Conservation (phyloP, 2,329 filamentous ascomycete genomes). For the Thielaviopsis punctulata region DNA sequence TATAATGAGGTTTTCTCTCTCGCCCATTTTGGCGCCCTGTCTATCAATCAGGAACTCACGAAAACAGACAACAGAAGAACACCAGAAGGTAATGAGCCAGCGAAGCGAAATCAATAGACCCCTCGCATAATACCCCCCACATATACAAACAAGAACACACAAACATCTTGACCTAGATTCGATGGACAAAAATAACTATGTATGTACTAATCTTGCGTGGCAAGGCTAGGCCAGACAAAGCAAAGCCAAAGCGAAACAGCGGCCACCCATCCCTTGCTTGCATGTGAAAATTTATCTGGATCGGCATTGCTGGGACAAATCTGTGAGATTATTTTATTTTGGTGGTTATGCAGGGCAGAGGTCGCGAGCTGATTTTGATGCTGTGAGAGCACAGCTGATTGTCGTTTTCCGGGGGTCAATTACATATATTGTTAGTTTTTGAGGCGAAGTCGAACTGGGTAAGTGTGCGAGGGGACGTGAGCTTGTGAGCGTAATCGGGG, state of each 20-base stretch:
- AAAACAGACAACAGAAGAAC: background rate
- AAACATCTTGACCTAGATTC: too few species aligned
- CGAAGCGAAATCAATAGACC: background rate
- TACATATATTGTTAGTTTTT: too few species aligned
- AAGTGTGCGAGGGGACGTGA: background rate
- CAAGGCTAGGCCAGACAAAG: background rate
- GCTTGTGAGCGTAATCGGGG: background rate
- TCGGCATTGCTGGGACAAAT: background rate
- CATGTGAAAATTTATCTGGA: background rate
- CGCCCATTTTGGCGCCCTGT: background rate
- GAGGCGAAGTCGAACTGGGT: too few species aligned
- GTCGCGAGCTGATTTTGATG: background rate
- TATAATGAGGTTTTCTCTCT: background rate
- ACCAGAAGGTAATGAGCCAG: too few species aligned
- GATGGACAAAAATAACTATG: too few species aligned
- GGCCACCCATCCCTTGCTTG: background rate
- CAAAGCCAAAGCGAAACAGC: background rate
- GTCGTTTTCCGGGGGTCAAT: background rate
- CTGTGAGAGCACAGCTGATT: background rate
- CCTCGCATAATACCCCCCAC: background rate
- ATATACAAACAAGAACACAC: background rate
- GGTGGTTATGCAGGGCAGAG: background rate
- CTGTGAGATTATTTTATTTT: background rate
- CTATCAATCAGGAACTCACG: background rate
- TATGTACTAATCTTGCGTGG: too few species aligned